phyloP scores from a whole-genome alignment of 1,284 basidiomycete genomes.

The Pterulicium gracile region DNA sequence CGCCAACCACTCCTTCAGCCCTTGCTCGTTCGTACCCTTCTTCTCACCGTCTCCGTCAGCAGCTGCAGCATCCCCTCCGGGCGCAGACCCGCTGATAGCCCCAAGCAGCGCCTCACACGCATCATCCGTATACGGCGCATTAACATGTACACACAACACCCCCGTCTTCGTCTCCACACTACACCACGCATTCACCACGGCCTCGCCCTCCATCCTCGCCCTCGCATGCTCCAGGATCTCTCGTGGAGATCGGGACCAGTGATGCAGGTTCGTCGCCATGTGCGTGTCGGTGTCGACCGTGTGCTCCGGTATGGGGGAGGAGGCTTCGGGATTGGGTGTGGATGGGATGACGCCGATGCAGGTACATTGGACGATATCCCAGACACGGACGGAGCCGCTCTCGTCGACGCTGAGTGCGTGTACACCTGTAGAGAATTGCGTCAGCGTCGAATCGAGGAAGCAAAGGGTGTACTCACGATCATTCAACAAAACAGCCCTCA shows the following conservation, averaged over 20 bases:
- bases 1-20: slow-evolving; percentile 63
- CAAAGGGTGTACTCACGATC: slow-evolving; percentile 37
- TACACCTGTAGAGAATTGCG: slow-evolving; percentile 21
- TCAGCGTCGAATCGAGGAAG: background rate
- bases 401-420: slow-evolving; percentile 92
- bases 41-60: no score
- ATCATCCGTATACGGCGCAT: no score
- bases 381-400: slow-evolving; percentile 75
- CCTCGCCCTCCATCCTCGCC: slow-evolving; percentile 88
- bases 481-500: slow-evolving; percentile 78
- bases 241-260: slow-evolving; percentile 16
- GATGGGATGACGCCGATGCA: slow-evolving; percentile 78
- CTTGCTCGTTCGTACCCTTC: slow-evolving; percentile 86
- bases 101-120: no score
- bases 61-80: no score
- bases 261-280: background rate
- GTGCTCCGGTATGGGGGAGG: background rate
- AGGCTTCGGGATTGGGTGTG: slow-evolving; percentile 8
- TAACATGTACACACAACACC: slow-evolving; percentile 74
- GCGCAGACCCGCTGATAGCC: no score
- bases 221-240: slow-evolving; percentile 84
- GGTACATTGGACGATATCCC: slow-evolving; percentile 78
- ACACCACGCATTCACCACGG: slow-evolving; percentile 79
- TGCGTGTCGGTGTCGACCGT: background rate
- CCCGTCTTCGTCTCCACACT: slow-evolving; percentile 86